Conservation (phyloP, 352 stramenopile genomes). For the Globisporangium ultimum region DNA sequence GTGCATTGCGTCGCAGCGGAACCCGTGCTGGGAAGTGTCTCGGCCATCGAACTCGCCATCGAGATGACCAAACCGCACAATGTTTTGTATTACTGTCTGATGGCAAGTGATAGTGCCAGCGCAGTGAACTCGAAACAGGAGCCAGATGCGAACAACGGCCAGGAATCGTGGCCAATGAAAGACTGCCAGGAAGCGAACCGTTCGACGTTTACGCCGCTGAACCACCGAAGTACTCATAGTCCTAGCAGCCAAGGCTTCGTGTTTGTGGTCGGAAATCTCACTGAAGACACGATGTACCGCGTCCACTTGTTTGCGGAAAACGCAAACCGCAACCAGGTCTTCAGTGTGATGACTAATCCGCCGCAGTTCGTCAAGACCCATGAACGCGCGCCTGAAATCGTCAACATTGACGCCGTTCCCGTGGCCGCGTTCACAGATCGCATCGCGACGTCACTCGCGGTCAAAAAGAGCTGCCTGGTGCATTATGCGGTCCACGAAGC, state of each 20-base stretch:
- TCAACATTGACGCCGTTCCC: constrained; percentile 16
- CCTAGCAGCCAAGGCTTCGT: constrained; percentile 20
- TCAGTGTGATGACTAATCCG: constrained; percentile 25
- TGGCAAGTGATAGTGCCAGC: not conserved
- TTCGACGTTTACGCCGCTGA: too few relatives aligned
- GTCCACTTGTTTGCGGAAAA: constrained; percentile 60
- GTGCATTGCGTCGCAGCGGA: constrained; percentile 25
- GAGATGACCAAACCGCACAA: constrained; percentile 62
- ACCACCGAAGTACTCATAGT: too few relatives aligned
- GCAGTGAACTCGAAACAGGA: not conserved
- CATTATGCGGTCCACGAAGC: constrained; percentile 38
- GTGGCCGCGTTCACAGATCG: constrained; percentile 32
- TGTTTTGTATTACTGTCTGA: constrained; percentile 45
- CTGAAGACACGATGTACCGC: constrained; percentile 37
- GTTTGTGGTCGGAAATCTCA: constrained; percentile 54
- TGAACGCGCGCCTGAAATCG: constrained; percentile 31
- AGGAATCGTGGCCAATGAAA: not conserved
- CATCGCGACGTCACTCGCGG: constrained; percentile 18
- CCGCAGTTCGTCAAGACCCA: constrained; percentile 33
- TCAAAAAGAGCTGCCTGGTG: constrained; percentile 32
- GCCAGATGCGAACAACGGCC: too few relatives aligned
- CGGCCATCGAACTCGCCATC: constrained; percentile 36
- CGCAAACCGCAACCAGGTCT: constrained; percentile 43
- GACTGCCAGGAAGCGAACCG: constrained; percentile 27
- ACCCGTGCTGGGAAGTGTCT: constrained; percentile 33